Evolutionary conservation across 148 eudicot genomes (phyloP).

Genomic region (Suaeda aralocaspica): DNA sequence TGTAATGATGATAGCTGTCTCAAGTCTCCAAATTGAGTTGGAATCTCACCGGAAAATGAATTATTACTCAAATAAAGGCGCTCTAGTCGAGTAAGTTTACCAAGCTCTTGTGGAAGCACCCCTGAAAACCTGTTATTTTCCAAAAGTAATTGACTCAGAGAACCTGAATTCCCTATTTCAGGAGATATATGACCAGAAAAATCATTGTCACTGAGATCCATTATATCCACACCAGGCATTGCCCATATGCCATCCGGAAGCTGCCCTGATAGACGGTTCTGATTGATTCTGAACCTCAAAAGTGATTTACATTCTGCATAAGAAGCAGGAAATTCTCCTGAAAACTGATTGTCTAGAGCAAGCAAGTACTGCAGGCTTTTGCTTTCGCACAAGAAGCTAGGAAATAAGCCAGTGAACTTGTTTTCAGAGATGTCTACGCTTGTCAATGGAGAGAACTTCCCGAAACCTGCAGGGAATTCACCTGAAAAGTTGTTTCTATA

Average conservation of each 20-base stretch:
- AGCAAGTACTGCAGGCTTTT: constrained; percentile 49
- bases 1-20: constrained; percentile 64
- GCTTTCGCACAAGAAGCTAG: constrained; percentile 60
- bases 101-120: constrained; percentile 63
- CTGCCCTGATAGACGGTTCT: constrained; percentile 58
- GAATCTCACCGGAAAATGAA: constrained; percentile 66
- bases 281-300: constrained; percentile 60
- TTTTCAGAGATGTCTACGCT: constrained; percentile 85
- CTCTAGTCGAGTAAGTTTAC: constrained; percentile 50
- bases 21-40: constrained; percentile 49
- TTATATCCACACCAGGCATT: constrained; percentile 50
- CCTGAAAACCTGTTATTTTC: constrained; percentile 66
- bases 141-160: constrained; percentile 50
- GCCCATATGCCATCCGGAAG: constrained; percentile 74
- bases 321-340: constrained; percentile 64
- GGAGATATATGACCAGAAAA: constrained; percentile 57
- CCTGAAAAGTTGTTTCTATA: constrained; percentile 75
- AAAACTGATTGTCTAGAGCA: constrained; percentile 65
- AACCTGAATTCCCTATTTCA: constrained; percentile 40
- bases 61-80: constrained; percentile 55
- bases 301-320: constrained; percentile 65
- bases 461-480: constrained; percentile 58
- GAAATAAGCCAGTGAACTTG: constrained; percentile 67
- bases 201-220: constrained; percentile 69
- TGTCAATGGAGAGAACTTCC: constrained; percentile 58